Evolutionary conservation across 805 yeast species (phyloP).

Genomic region (Yarrowia porcina): DNA sequence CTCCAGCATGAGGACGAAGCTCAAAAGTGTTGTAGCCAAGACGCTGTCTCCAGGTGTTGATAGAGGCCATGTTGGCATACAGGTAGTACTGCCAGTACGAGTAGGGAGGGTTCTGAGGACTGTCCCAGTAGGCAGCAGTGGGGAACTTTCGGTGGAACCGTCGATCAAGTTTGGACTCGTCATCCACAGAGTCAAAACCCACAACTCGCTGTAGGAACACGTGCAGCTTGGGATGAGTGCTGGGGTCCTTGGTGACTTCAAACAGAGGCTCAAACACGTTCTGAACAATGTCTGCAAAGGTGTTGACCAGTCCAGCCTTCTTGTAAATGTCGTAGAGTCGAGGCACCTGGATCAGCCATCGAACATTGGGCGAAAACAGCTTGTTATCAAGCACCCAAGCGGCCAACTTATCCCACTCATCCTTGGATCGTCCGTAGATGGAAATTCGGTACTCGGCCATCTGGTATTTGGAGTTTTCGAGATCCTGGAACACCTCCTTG

Average conservation of each 20-base stretch:
- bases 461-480: conserved; percentile 93
- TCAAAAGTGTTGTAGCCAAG: conserved; percentile 85
- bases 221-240: conserved; percentile 84
- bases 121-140: conserved; percentile 78
- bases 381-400: conserved; percentile 94
- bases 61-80: conserved; percentile 78
- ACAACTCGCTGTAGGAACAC: conserved; percentile 88
- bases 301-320: conserved; percentile 62
- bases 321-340: conserved; percentile 88
- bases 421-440: conserved; percentile 80
- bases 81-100: conserved; percentile 89
- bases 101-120: conserved; percentile 87
- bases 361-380: conserved; percentile 84
- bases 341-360: conserved; percentile 97
- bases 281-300: conserved; percentile 70
- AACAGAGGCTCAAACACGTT: conserved; percentile 85
- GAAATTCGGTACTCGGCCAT: conserved; percentile 97
- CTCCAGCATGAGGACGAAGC: conserved; percentile 98
- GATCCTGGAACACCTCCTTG: conserved; percentile 86
- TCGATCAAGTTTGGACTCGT: conserved; percentile 89
- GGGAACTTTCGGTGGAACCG: conserved; percentile 81
- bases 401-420: conserved; percentile 96
- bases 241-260: conserved; percentile 84
- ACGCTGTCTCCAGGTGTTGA: conserved; percentile 76
- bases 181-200: conserved; percentile 98